Base-by-base conservation (phyloP, 176 grass and related monocot species). In the Saccharum spontaneum region DNA sequence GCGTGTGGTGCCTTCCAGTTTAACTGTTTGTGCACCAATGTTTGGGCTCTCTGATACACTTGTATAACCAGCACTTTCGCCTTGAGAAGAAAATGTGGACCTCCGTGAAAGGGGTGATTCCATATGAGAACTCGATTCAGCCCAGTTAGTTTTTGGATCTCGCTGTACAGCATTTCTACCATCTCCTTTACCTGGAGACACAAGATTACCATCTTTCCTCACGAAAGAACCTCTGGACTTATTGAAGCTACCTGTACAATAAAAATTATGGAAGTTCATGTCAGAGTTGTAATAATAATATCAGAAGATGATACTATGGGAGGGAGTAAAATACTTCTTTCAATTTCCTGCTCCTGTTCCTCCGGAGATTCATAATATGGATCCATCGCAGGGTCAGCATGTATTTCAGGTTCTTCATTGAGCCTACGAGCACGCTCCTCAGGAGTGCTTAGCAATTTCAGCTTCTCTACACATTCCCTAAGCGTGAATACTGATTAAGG, bases 381-480 rank as follows among this genome's bases (percentile, higher is more conserved):
- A 89, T 94, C 90, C 94, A 99, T 99, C 37, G 91, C 85, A 77
- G 94, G 91, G 76, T 99, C 97, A 65, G 88, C 86, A 85, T 94
- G 97, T 84, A 99, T 91, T 89, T 97, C 94, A 81, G 88, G 91
- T 73, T 94, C 82, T 83, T 97, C 92, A 65, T 95, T 89, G 62
- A 99, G 54, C 79, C 97, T 94, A 79, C 97, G 91, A 55, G 59
- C 83, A 82, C 73, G 92, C 88, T 99, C 97, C 85, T 97, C 97
- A 76, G 97, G 94, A 69, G 88, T 92, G 73, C 69, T 97, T 79
- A 99, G 84, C 79, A 91, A 79, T 85, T 88, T 87, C 76, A 99
- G 84, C 88, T 99, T 99, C 75, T 99, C 97, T 60, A 99, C 82
- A 87, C 97, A 99, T 85, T 97, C 97, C 92, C 97, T 91, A 81